Percentiles rank a stretch among this genome's conserved stretches.
Conservation (phyloP, 345 rosid genomes). For the Syzygium aqueum region DNA sequence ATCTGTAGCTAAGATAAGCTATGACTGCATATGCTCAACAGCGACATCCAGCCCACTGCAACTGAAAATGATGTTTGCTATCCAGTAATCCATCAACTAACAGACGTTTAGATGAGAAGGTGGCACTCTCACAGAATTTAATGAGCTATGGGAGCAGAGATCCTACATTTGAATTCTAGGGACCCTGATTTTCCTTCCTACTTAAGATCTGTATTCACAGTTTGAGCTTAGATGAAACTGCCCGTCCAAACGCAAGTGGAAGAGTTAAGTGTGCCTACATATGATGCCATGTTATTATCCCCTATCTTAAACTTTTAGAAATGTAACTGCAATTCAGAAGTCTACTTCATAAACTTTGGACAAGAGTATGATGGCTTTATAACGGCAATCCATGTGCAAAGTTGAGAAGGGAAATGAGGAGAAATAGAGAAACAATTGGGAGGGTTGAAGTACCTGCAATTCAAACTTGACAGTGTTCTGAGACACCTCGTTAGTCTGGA, state of each 20-base stretch:
- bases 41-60: not conserved
- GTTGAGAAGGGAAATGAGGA: not conserved
- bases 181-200: not conserved
- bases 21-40: not conserved
- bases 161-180: not conserved
- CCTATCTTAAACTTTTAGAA: not conserved
- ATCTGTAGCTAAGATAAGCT: not conserved
- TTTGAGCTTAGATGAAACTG: not conserved
- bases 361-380: not conserved
- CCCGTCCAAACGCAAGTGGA: not conserved
- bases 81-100: not conserved
- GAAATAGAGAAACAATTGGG: not conserved
- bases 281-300: not conserved
- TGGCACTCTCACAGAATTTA: not conserved
- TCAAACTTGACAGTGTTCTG: slow-evolving; percentile 79
- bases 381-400: not conserved
- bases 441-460: slow-evolving; percentile 58
- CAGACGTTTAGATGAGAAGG: not conserved
- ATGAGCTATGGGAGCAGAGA: not conserved
- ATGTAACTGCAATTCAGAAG: not conserved
- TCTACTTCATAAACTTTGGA: not conserved
- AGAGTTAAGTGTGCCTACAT: not conserved
- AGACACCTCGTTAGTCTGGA: slow-evolving; percentile 34
- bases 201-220: not conserved
- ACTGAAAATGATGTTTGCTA: not conserved